These are phyloP conservation scores for Plasmodium adleri DNA, from an alignment of 169 alveolate species.

Conservation along the genomic window DNA sequence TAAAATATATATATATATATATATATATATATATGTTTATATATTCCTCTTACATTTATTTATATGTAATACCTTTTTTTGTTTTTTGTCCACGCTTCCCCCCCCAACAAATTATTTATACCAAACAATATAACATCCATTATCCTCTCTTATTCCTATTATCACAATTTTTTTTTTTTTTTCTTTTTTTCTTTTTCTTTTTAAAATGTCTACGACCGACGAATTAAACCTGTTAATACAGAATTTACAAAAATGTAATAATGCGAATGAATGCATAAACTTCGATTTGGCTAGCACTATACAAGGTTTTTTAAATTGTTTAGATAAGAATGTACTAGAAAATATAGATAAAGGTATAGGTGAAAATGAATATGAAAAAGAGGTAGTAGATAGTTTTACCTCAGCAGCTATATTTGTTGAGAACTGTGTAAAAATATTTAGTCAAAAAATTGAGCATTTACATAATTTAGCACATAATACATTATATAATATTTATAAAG, in stretches of 20 bases:
- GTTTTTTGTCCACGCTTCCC: background rate
- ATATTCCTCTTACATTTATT: background rate
- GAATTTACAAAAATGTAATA: constrained; percentile 64
- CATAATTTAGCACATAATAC: constrained; percentile 75
- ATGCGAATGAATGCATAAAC: constrained; percentile 60
- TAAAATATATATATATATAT: no score
- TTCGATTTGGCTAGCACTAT: constrained; percentile 60
- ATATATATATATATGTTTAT: background rate
- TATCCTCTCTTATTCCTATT: background rate
- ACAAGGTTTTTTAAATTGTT: constrained; percentile 44
- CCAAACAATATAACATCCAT: no score
- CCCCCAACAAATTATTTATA: background rate
- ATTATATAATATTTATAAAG: constrained; percentile 51
- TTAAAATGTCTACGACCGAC: constrained; percentile 35
- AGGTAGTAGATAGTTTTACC: constrained; percentile 38
- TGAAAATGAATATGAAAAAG: constrained; percentile 40
- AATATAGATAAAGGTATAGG: constrained; percentile 20
- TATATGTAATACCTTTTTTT: background rate
- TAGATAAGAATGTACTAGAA: constrained; percentile 52
- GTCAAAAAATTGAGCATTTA: constrained; percentile 64
- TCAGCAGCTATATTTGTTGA: constrained; percentile 73
- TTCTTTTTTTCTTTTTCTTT: background rate
- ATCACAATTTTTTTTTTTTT: background rate
- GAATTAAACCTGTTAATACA: constrained; percentile 36
- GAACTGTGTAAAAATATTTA: constrained; percentile 69